Percentiles rank a stretch among this genome's conserved stretches.
Evolutionary conservation across 2,329 filamentous ascomycete genomes (phyloP).

Genomic region (Lasiodiplodia gonubiensis): DNA sequence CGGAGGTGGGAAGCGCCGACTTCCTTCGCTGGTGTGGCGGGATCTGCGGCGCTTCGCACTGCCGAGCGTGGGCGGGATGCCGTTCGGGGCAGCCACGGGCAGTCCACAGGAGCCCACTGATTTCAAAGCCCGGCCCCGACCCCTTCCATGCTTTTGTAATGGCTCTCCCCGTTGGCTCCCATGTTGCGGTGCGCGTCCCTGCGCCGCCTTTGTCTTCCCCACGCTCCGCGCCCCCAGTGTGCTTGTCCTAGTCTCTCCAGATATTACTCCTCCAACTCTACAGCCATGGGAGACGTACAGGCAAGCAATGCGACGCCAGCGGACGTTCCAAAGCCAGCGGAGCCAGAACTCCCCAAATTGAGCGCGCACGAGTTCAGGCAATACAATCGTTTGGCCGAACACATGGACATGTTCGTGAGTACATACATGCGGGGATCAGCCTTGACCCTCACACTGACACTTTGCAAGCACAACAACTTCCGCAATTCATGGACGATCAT

Average conservation of each 20-base stretch:
- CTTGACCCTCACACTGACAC: slow-evolving; percentile 12
- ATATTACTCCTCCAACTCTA: background rate
- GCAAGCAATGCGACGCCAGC: background rate
- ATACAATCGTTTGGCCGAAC: slow-evolving; percentile 75
- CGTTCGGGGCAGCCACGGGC: slow-evolving; percentile 1
- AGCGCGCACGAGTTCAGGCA: slow-evolving; percentile 68
- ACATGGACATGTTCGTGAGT: slow-evolving; percentile 72
- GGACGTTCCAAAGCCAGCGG: background rate
- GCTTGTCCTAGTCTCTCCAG: background rate
- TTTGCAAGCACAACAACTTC: slow-evolving; percentile 73
- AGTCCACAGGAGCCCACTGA: slow-evolving; percentile 16
- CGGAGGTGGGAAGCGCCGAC: slow-evolving; percentile 8
- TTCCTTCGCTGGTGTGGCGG: background rate
- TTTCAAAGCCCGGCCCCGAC: slow-evolving; percentile 5
- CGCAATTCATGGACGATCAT: slow-evolving; percentile 74
- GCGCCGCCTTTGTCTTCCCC: slow-evolving; percentile 15
- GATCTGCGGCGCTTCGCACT: slow-evolving; percentile 14
- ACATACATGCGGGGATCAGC: slow-evolving; percentile 30
- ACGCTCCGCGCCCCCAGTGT: background rate
- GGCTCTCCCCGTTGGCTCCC: background rate
- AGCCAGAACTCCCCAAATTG: slow-evolving; percentile 58
- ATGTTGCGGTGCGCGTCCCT: slow-evolving; percentile 8
- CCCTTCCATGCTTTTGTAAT: slow-evolving; percentile 5
- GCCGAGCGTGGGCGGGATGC: slow-evolving; percentile 15
- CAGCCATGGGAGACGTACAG: background rate